phyloP scores from a whole-genome alignment of 129 eudicot species.

The Rutidosis leptorrhynchoides region DNA sequence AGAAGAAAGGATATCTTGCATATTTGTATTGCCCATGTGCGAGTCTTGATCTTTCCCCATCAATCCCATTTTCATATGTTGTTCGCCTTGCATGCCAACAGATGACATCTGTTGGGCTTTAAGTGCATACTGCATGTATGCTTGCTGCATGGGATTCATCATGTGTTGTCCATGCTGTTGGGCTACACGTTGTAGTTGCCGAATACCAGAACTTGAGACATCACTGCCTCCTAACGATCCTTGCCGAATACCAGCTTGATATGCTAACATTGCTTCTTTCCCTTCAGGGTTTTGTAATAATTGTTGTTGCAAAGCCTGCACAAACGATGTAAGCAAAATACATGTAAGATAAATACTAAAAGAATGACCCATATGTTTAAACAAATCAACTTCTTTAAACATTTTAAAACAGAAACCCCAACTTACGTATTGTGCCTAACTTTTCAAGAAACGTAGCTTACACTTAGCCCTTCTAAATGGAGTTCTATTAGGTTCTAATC shows the following conservation, averaged over 20 bases:
- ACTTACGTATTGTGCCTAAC: neutral
- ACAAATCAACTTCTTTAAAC: neutral
- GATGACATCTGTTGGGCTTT: conserved; percentile 60
- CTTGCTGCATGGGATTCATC: conserved; percentile 74
- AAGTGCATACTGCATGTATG: conserved; percentile 66
- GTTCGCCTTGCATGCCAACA: conserved; percentile 59
- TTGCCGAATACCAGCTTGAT: conserved; percentile 66
- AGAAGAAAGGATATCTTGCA: conserved; percentile 45
- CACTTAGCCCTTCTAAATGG: neutral
- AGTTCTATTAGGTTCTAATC: neutral
- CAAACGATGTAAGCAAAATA: conserved; percentile 10
- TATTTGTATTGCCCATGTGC: conserved; percentile 46
- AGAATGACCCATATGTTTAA: neutral
- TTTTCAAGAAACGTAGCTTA: neutral
- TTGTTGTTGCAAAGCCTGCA: conserved; percentile 81
- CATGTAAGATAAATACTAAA: neutral
- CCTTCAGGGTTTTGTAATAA: conserved; percentile 73
- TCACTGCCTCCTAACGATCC: conserved; percentile 53
- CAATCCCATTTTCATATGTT: conserved; percentile 55
- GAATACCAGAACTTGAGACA: conserved; percentile 42
- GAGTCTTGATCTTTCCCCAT: conserved; percentile 58
- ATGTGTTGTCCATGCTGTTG: conserved; percentile 32
- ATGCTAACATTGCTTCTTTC: conserved; percentile 68
- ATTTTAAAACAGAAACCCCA: neutral
- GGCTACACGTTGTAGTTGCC: conserved; percentile 44